Evolutionary conservation across 73 alveolate genomes (phyloP).

Genomic region (Chromera velia): DNA sequence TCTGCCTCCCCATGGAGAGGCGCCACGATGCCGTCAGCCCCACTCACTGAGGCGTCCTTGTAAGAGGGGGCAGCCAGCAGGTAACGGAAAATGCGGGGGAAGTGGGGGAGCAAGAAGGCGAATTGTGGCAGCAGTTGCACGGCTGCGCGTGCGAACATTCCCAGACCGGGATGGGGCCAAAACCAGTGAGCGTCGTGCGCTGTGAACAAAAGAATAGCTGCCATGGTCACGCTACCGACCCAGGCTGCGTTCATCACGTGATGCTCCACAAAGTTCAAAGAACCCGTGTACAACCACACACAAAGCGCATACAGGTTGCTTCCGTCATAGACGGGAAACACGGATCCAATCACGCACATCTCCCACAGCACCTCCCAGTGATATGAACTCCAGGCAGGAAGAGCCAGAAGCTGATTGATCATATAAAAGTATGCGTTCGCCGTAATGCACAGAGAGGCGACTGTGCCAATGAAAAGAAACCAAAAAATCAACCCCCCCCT

Average conservation of each 20-base stretch:
- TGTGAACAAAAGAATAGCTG: constrained; percentile 6
- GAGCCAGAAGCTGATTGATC: background rate
- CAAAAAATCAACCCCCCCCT: background rate
- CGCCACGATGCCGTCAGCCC: too few species aligned
- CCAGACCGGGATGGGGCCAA: constrained; percentile 30
- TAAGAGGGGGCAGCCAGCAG: too few species aligned
- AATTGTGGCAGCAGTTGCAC: too few species aligned
- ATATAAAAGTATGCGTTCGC: constrained; percentile 4
- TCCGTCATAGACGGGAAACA: constrained; percentile 28
- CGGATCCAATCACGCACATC: constrained; percentile 28
- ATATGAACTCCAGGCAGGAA: constrained; percentile 4
- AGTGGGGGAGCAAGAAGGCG: too few species aligned
- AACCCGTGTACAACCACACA: constrained; percentile 1
- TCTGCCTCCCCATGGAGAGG: too few species aligned
- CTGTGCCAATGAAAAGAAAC: background rate
- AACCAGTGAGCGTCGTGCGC: constrained; percentile 24
- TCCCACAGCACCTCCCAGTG: constrained; percentile 16
- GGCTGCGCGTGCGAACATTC: too few species aligned
- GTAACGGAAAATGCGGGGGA: too few species aligned
- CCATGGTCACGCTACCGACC: constrained; percentile 15
- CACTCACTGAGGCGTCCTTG: too few species aligned
- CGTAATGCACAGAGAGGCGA: background rate
- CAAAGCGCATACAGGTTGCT: constrained; percentile 1
- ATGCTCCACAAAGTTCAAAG: constrained; percentile 9
- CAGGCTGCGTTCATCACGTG: constrained; percentile 31